phyloP scores from a whole-genome alignment of 2,329 filamentous ascomycete genomes.

The Neofusicoccum sp. region DNA sequence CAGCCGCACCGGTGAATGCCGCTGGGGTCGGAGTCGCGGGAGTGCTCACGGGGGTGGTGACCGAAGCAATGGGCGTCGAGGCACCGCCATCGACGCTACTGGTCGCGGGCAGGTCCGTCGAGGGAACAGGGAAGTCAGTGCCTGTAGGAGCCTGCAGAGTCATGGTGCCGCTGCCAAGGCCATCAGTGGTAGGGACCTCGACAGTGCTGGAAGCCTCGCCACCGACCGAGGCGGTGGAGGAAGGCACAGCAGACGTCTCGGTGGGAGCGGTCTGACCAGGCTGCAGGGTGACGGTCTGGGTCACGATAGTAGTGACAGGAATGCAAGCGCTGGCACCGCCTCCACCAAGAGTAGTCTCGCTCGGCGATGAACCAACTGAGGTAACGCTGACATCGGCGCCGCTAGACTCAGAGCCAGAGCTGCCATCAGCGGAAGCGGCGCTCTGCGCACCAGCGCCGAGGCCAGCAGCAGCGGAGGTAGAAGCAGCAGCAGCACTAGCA shows the following conservation, averaged over 20 bases:
- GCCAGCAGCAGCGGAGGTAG: not conserved
- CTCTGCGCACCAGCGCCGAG: not conserved
- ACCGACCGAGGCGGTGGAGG: not conserved
- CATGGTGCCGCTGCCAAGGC: conserved; percentile 5
- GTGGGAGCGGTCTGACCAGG: conserved; percentile 13
- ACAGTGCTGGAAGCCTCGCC: conserved; percentile 5
- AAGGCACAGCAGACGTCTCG: not conserved
- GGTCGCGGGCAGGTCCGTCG: not conserved
- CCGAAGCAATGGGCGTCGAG: conserved; percentile 2
- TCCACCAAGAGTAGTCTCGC: no score
- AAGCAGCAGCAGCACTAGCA: not conserved
- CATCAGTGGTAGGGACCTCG: not conserved
- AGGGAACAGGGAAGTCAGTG: conserved; percentile 1
- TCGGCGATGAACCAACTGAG: no score
- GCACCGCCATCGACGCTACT: conserved; percentile 9
- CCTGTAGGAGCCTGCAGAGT: not conserved
- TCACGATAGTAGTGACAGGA: not conserved
- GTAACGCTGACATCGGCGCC: conserved; percentile 5
- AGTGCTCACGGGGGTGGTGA: conserved; percentile 4
- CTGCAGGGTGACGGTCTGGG: conserved; percentile 6
- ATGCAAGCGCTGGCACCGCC: not conserved
- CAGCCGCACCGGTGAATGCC: not conserved
- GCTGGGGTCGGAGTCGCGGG: not conserved
- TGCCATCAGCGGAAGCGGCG: not conserved
- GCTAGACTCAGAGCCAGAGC: not conserved